Percentiles rank a stretch among this genome's conserved stretches.
Evolutionary conservation across 2,329 filamentous ascomycete species (phyloP).

Genomic region (Podosphaera fusca): DNA sequence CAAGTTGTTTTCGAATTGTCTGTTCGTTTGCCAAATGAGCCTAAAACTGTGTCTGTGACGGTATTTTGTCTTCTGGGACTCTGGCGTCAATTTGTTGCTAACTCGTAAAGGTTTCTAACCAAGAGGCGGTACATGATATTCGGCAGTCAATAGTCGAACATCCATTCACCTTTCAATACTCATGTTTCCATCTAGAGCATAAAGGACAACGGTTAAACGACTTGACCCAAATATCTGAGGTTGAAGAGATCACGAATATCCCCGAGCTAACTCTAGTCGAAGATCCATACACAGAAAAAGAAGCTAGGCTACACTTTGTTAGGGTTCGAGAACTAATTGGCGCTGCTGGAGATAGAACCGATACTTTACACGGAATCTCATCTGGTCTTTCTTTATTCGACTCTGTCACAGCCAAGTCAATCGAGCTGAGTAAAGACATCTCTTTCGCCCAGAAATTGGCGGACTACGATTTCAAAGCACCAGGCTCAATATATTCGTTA

Average conservation of each 20-base stretch:
- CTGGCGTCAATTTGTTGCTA: background rate
- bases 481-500: conserved; percentile 44
- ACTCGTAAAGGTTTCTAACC: conserved; percentile 46
- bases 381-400: conserved; percentile 78
- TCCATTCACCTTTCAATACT: conserved; percentile 84
- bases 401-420: conserved; percentile 25
- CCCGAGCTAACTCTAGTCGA: conserved; percentile 66
- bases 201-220: conserved; percentile 81
- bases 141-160: conserved; percentile 90
- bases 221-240: conserved; percentile 76
- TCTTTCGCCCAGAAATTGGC: conserved; percentile 31
- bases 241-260: conserved; percentile 52
- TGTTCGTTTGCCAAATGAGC: conserved; percentile 50
- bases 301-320: conserved; percentile 84
- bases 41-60: conserved; percentile 64
- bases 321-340: conserved; percentile 82
- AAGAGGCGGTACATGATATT: conserved; percentile 94
- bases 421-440: conserved; percentile 7
- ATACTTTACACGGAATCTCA: conserved; percentile 64
- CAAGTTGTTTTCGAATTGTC: conserved; percentile 41
- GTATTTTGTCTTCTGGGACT: conserved; percentile 26
- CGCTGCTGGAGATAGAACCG: conserved; percentile 69
- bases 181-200: conserved; percentile 94
- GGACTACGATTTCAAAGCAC: conserved; percentile 55
- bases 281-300: conserved; percentile 95